Evolutionary conservation across 371 early-diverging fungal species (phyloP).

Genomic region (Rhizopus arrhizus): DNA sequence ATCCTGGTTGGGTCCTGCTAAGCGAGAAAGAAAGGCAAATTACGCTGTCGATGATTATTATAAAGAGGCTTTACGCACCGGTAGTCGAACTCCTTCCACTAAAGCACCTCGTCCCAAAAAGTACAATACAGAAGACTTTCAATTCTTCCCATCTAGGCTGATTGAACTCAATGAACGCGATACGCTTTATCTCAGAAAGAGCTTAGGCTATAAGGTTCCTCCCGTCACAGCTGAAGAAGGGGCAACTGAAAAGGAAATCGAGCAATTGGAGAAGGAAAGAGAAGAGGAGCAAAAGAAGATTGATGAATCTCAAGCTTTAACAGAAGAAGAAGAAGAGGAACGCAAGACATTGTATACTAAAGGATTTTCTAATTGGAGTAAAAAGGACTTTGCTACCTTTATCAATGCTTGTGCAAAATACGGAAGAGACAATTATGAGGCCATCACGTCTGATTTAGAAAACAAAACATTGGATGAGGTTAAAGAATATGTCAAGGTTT

Average conservation of each 20-base stretch:
- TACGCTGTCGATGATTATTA: slow-evolving; percentile 90
- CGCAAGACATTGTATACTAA: slow-evolving; percentile 75
- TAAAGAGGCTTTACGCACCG: slow-evolving; percentile 72
- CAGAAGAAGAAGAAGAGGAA: slow-evolving; percentile 84
- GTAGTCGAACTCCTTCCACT: slow-evolving; percentile 52
- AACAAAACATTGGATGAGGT: slow-evolving; percentile 90
- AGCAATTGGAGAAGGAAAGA: slow-evolving; percentile 67
- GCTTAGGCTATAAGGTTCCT: slow-evolving; percentile 65
- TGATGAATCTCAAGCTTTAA: slow-evolving; percentile 86
- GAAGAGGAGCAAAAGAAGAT: slow-evolving; percentile 82
- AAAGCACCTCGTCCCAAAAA: slow-evolving; percentile 71
- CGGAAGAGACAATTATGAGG: slow-evolving; percentile 77
- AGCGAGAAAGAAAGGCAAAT: slow-evolving; percentile 86
- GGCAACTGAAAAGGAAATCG: slow-evolving; percentile 45
- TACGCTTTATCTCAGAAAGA: slow-evolving; percentile 61
- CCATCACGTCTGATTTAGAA: slow-evolving; percentile 84
- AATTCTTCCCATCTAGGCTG: slow-evolving; percentile 89
- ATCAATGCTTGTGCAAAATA: slow-evolving; percentile 89
- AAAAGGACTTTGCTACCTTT: slow-evolving; percentile 90
- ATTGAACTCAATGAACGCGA: slow-evolving; percentile 85
- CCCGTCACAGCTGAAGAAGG: slow-evolving; percentile 37
- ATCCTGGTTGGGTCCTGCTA: slow-evolving; percentile 86
- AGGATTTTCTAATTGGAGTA: slow-evolving; percentile 94
- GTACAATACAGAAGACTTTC: slow-evolving; percentile 77
- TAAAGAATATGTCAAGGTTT: slow-evolving; percentile 78